A percentile compares a stretch with the other conserved stretches of the same genome.
phyloP scores from a whole-genome alignment of 768 basidiomycete genomes.

The Agaricus blazei region DNA sequence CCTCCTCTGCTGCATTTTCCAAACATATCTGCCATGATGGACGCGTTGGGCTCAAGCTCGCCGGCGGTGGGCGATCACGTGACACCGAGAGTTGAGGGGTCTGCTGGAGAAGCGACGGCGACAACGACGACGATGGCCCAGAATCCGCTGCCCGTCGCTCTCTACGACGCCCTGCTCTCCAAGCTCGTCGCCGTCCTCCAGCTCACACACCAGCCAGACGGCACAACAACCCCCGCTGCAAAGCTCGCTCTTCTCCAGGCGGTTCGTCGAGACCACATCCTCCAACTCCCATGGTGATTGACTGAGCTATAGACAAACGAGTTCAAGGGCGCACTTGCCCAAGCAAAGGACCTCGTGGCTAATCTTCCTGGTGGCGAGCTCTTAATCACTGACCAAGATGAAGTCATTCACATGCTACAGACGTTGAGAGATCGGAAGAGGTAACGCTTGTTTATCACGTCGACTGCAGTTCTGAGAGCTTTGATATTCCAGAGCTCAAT shows the following conservation, averaged over 20 bases:
- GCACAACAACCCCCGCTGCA: slow-evolving; percentile 47
- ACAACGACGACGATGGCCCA: slow-evolving; percentile 21
- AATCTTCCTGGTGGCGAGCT: slow-evolving; percentile 72
- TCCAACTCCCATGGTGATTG: no score
- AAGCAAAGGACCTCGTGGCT: slow-evolving; percentile 55
- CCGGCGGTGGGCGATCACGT: slow-evolving; percentile 1
- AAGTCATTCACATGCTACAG: slow-evolving; percentile 66
- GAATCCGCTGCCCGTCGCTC: slow-evolving; percentile 34
- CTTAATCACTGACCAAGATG: slow-evolving; percentile 60
- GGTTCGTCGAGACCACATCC: slow-evolving; percentile 28
- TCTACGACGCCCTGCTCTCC: slow-evolving; percentile 53
- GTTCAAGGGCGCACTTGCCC: slow-evolving; percentile 52
- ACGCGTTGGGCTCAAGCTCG: background rate
- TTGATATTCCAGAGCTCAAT: slow-evolving; percentile 41
- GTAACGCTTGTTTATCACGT: slow-evolving; percentile 27
- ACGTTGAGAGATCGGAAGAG: slow-evolving; percentile 56
- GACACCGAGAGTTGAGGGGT: background rate
- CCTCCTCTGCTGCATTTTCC: background rate
- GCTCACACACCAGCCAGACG: slow-evolving; percentile 53
- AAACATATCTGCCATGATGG: no score
- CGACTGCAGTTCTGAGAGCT: background rate
- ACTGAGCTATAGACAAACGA: slow-evolving; percentile 54
- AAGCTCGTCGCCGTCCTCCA: slow-evolving; percentile 60
- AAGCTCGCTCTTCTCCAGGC: slow-evolving; percentile 67
- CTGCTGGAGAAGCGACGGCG: background rate